These are phyloP conservation scores for Exophiala sp. DNA, from an alignment of 2,329 filamentous ascomycete species.

Conservation along the genomic window DNA sequence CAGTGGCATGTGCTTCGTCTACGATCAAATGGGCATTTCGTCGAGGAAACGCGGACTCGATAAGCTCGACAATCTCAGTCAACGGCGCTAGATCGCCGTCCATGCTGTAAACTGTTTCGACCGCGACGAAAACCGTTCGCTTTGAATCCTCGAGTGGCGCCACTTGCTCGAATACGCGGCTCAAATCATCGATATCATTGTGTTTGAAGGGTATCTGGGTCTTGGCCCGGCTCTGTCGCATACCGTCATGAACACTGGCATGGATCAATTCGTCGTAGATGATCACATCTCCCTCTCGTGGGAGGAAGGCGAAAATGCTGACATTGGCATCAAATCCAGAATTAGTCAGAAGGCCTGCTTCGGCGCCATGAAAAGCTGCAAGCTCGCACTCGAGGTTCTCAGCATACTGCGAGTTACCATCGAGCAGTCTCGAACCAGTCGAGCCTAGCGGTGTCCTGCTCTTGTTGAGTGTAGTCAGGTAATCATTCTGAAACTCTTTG, in stretches of 20 bases:
- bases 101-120: conserved; percentile 78
- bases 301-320: conserved; percentile 59
- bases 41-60: conserved; percentile 54
- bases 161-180: conserved; percentile 33
- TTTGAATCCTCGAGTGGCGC: background rate
- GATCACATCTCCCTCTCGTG: conserved; percentile 60
- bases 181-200: conserved; percentile 42
- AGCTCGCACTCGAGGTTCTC: conserved; percentile 58
- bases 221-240: conserved; percentile 60
- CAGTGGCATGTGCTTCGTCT: conserved; percentile 56
- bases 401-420: conserved; percentile 62
- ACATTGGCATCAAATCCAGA: conserved; percentile 67
- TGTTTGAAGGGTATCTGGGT: conserved; percentile 46
- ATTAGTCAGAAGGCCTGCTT: conserved; percentile 58
- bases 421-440: conserved; percentile 60
- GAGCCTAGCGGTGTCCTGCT: conserved; percentile 49
- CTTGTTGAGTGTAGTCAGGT: conserved; percentile 44
- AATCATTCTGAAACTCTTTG: conserved; percentile 45
- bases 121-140: conserved; percentile 61
- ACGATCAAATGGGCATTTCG: conserved; percentile 57
- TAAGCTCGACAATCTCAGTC: conserved; percentile 54
- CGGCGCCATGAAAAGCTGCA: conserved; percentile 58
- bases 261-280: conserved; percentile 74
- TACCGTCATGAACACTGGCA: conserved; percentile 74
- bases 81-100: conserved; percentile 71